Evolutionary conservation across 1,284 basidiomycete genomes (phyloP).

Genomic region (Tylopilus sp.): DNA sequence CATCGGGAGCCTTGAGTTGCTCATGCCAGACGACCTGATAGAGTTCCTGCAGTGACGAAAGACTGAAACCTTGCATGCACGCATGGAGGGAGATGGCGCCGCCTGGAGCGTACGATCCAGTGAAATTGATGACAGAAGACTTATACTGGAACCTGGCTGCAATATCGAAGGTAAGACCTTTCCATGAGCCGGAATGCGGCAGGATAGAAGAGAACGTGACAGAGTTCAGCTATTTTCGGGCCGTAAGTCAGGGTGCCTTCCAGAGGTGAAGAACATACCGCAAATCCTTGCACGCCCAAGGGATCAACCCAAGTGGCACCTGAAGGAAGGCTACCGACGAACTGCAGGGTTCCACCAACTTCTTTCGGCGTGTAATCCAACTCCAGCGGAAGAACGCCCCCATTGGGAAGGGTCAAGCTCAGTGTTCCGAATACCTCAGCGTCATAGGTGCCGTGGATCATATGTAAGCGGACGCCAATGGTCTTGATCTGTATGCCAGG

Average conservation of each 20-base stretch:
- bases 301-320: constrained; percentile 6
- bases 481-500: constrained; percentile 6
- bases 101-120: not conserved
- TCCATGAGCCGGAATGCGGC: constrained; percentile 5
- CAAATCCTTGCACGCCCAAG: constrained; percentile 9
- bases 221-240: constrained; percentile 4
- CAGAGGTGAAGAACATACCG: not conserved
- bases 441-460: not conserved
- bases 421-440: constrained; percentile 4
- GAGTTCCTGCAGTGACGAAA: constrained; percentile 6
- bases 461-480: not conserved
- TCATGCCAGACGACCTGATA: constrained; percentile 3
- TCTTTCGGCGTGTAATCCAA: constrained; percentile 10
- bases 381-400: constrained; percentile 3
- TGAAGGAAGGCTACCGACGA: constrained; percentile 5
- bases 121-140: constrained; percentile 1
- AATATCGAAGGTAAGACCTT: constrained; percentile 1
- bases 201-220: constrained; percentile 3
- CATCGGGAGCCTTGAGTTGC: not conserved
- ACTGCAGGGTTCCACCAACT: not conserved
- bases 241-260: not conserved
- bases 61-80: not conserved
- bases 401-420: constrained; percentile 1
- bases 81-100: not conserved
- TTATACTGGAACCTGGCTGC: constrained; percentile 2